These are phyloP conservation scores for Cicer yamashitae DNA, from an alignment of 306 rosid species.

Conservation along the genomic window DNA sequence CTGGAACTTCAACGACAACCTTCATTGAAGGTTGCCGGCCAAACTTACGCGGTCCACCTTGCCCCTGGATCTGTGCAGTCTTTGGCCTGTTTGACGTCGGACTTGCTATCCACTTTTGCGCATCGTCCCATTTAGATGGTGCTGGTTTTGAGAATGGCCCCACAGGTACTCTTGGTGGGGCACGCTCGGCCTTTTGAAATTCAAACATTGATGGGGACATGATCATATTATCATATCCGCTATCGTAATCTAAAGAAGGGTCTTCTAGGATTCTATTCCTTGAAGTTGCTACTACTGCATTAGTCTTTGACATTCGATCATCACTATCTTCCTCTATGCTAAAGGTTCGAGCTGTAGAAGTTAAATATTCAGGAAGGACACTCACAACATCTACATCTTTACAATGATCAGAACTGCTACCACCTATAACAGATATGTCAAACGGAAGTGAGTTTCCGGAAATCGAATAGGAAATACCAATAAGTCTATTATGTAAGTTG, in stretches of 20 bases:
- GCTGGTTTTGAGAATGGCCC: slow-evolving; percentile 90
- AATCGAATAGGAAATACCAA: slow-evolving; percentile 23
- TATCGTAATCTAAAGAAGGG: slow-evolving; percentile 67
- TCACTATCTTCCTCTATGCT: slow-evolving; percentile 54
- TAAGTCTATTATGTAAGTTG: neutral
- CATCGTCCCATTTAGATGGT: slow-evolving; percentile 98
- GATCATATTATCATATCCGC: slow-evolving; percentile 58
- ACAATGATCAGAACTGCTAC: slow-evolving; percentile 69
- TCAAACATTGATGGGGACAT: slow-evolving; percentile 73
- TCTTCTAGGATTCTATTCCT: slow-evolving; percentile 64
- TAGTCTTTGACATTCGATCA: slow-evolving; percentile 58
- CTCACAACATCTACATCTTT: slow-evolving; percentile 92
- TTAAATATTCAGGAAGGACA: slow-evolving; percentile 69
- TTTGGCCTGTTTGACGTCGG: slow-evolving; percentile 79
- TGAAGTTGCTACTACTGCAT: slow-evolving; percentile 46
- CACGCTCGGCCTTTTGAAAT: slow-evolving; percentile 85
- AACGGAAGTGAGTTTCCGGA: slow-evolving; percentile 22
- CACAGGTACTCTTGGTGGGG: slow-evolving; percentile 68
- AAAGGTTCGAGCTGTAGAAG: slow-evolving; percentile 51
- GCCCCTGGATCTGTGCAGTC: slow-evolving; percentile 64
- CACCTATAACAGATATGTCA: slow-evolving; percentile 58
- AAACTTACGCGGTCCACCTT: slow-evolving; percentile 59
- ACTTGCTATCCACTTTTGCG: slow-evolving; percentile 97
- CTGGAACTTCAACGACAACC: slow-evolving; percentile 86
- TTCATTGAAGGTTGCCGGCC: slow-evolving; percentile 73